Evolutionary conservation across 305 asterid genomes (phyloP), one percentile per base, ranked within the genome.

Genomic region (Rubia tinctorum): DNA sequence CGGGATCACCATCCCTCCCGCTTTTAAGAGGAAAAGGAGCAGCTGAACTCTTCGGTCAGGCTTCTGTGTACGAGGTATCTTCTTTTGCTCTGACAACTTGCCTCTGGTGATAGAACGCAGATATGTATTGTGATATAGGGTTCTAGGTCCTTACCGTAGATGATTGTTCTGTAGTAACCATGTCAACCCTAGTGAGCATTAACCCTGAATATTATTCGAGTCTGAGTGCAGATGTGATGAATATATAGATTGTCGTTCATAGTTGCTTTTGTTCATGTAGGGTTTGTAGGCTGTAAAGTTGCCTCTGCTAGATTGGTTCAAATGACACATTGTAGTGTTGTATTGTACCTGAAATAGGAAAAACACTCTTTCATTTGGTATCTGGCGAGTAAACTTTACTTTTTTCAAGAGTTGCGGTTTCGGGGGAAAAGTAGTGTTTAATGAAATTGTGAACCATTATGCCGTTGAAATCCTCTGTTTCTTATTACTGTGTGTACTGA

Each of bases 21-120:
- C 82, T 71, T 95, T 95, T 72, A 86, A 89, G 87, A 80, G 90
- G 82, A 92, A 86, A 81, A 73, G 82, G 58, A 77, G 77, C 44
- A 72, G 62, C 84, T 88, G 81, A 88, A 73, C 60, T 40, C n/a
- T n/a, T 67, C 61, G 49, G 71, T 76, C 39, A 8, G 47, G 58
- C 20, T 13, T 60, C 17, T 53, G 40, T 58, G n/a, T 20, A 69
- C 43, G 68, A 55, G 59, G 55, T 23, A 65, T 64, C 53, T 9
- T 65, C n/a, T 34, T 40, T 2, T 63, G 71, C 17, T 44, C 13
- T 70, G 60, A 66, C 37, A 44, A 43, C 25, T 62, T 63, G 60
- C 27, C 30, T 15, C 45, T 60, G 62, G 55, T 14, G 55, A 37
- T 34, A 44, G 69, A 39, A 17, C 30, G 58, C 30, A 27, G 73